These are phyloP conservation scores for Penicillium digitatum DNA, from an alignment of 2,329 filamentous ascomycete genomes.

Conservation along the genomic window DNA sequence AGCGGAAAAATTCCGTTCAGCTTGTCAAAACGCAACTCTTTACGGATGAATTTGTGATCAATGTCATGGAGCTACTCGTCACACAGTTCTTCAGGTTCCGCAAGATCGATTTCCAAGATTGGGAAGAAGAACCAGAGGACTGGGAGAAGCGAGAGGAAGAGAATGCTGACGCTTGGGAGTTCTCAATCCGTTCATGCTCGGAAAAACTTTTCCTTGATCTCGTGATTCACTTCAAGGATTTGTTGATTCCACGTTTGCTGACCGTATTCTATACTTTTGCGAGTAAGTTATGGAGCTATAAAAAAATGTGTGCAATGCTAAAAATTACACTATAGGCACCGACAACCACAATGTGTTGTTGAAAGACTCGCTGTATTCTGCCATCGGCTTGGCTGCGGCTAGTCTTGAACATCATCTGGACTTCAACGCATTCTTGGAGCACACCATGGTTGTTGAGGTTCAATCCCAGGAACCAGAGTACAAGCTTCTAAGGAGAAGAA, in stretches of 20 bases:
- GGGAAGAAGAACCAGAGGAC: constrained; percentile 91
- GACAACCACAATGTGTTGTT: constrained; percentile 68
- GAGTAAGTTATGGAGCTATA: constrained; percentile 45
- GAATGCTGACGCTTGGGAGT: constrained; percentile 81
- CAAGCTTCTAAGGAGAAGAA: constrained; percentile 79
- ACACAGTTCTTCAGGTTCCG: constrained; percentile 86
- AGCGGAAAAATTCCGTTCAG: constrained; percentile 66
- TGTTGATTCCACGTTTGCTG: constrained; percentile 74
- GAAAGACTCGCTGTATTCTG: constrained; percentile 93
- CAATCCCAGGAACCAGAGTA: constrained; percentile 65
- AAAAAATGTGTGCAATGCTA: constrained; percentile 5
- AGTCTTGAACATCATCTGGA: constrained; percentile 72
- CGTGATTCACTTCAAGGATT: constrained; percentile 78
- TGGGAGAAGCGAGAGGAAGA: constrained; percentile 91
- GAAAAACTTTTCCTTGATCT: constrained; percentile 93
- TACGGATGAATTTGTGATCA: constrained; percentile 68
- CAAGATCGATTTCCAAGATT: constrained; percentile 77
- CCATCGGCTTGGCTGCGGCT: constrained; percentile 78
- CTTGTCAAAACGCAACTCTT: constrained; percentile 71
- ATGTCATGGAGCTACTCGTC: constrained; percentile 80
- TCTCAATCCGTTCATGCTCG: constrained; percentile 84
- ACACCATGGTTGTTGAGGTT: constrained; percentile 72
- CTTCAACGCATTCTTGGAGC: constrained; percentile 74
- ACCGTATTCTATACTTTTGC: constrained; percentile 77
- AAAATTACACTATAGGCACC: constrained; percentile 38